These are phyloP conservation scores for Penicillium waksmanii DNA, from an alignment of 495 filamentous ascomycete genomes.

Conservation along the genomic window DNA sequence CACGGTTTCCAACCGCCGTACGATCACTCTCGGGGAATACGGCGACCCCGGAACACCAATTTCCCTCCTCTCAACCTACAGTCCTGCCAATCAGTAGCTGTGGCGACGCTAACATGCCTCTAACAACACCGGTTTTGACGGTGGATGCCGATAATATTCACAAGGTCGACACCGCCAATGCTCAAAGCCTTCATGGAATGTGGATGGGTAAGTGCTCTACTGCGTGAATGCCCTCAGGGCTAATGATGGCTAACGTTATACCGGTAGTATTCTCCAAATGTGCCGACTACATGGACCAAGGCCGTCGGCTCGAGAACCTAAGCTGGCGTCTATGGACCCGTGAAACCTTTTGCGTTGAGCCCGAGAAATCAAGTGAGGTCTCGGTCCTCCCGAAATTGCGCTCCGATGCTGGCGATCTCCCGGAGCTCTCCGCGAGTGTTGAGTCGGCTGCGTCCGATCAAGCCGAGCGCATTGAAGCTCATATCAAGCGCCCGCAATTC, in stretches of 20 bases:
- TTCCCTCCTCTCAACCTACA: conserved; percentile 3
- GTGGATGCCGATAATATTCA: conserved; percentile 86
- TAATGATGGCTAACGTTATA: conserved; percentile 14
- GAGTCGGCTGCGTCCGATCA: conserved; percentile 80
- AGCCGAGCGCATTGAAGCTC: conserved; percentile 69
- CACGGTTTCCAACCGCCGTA: conserved; percentile 47
- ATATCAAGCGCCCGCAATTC: conserved; percentile 56
- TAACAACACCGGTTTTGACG: conserved; percentile 74
- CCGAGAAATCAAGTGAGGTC: conserved; percentile 53
- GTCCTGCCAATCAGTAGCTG: conserved; percentile 15
- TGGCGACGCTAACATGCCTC: conserved; percentile 56
- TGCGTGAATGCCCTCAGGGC: not conserved
- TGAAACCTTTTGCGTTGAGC: conserved; percentile 93
- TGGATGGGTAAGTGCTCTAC: conserved; percentile 80
- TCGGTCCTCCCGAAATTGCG: conserved; percentile 48
- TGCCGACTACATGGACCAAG: conserved; percentile 91
- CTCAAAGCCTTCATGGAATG: conserved; percentile 94
- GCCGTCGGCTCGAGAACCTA: conserved; percentile 89
- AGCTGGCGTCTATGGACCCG: conserved; percentile 96
- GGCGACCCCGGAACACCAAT: conserved; percentile 53
- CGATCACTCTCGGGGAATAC: conserved; percentile 56
- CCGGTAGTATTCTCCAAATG: conserved; percentile 88
- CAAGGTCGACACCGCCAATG: conserved; percentile 90
- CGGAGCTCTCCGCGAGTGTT: conserved; percentile 88
- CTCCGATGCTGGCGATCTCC: conserved; percentile 62